A percentile compares a stretch with the other conserved stretches of the same genome.
Conservation (phyloP, 2,329 filamentous ascomycete genomes). For the Paradendryphiella salina region DNA sequence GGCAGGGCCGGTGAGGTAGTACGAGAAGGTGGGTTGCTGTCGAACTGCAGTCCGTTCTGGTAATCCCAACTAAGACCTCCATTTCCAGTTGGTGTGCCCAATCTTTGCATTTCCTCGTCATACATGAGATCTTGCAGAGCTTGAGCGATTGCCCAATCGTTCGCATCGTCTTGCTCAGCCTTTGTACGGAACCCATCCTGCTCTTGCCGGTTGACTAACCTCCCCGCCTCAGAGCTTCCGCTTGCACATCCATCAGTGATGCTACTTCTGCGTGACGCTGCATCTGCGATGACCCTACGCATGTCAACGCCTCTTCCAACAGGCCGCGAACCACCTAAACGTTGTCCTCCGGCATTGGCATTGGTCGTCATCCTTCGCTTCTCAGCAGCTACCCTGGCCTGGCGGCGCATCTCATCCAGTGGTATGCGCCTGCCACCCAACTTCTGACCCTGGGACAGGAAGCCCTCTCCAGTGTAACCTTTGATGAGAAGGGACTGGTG, state of each 20-base stretch:
- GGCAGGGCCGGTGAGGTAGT: constrained; percentile 52
- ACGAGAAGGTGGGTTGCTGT: constrained; percentile 50
- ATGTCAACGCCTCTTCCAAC: constrained; percentile 66
- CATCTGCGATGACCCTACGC: constrained; percentile 70
- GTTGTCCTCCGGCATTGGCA: constrained; percentile 72
- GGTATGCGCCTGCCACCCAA: constrained; percentile 64
- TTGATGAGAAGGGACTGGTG: constrained; percentile 74
- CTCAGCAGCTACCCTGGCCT: constrained; percentile 75
- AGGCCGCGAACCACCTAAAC: constrained; percentile 66
- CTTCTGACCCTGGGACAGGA: constrained; percentile 73
- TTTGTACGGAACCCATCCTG: constrained; percentile 75
- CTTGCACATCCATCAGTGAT: constrained; percentile 76
- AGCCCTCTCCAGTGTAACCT: constrained; percentile 89
- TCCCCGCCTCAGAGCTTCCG: constrained; percentile 65
- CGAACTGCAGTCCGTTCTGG: constrained; percentile 43
- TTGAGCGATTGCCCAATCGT: constrained; percentile 82
- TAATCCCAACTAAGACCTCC: constrained; percentile 46
- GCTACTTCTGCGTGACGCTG: constrained; percentile 66
- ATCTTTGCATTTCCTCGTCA: constrained; percentile 65
- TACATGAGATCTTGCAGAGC: constrained; percentile 85
- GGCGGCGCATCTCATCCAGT: constrained; percentile 72
- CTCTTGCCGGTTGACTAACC: constrained; percentile 68
- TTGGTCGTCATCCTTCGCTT: constrained; percentile 62
- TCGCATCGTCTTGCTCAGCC: constrained; percentile 85
- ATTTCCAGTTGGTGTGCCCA: constrained; percentile 44